phyloP scores from a whole-genome alignment of 208 protist species.

The Histomonas meleagridis region DNA sequence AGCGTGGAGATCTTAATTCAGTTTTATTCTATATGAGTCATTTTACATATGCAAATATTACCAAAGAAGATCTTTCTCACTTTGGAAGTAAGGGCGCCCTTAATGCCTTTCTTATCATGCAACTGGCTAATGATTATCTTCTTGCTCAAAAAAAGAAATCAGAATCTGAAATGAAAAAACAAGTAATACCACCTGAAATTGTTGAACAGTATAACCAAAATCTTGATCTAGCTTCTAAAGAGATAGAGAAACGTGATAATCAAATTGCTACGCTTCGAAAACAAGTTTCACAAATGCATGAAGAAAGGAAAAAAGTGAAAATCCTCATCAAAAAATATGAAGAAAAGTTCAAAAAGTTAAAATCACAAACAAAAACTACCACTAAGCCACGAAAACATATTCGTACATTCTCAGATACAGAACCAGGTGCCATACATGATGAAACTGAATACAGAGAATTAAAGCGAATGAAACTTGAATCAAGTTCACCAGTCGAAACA shows the following conservation, averaged over 20 bases:
- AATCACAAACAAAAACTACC: not conserved
- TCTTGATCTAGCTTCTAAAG: not conserved
- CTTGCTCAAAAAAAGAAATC: not conserved
- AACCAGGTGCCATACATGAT: not conserved
- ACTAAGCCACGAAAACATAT: not conserved
- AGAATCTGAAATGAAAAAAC: too few species aligned
- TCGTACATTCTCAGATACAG: not conserved
- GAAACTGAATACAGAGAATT: not conserved
- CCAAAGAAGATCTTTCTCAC: conserved; percentile 2
- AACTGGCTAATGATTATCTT: not conserved
- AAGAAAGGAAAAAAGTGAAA: not conserved
- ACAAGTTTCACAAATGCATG: not conserved
- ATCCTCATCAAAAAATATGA: not conserved
- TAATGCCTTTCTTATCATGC: conserved; percentile 19
- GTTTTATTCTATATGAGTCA: conserved; percentile 30
- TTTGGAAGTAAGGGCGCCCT: conserved; percentile 4
- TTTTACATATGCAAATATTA: not conserved
- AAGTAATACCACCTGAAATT: too few species aligned
- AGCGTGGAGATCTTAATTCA: not conserved
- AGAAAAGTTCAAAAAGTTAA: not conserved
- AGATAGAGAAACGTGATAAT: not conserved
- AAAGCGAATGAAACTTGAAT: not conserved
- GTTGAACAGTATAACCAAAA: not conserved
- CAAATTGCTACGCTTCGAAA: not conserved
- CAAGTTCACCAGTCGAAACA: not conserved